Evolutionary conservation across 192 early-diverging fungal species (phyloP), one percentile per base, ranked within the genome.

Genomic region (Coemansia sp.): DNA sequence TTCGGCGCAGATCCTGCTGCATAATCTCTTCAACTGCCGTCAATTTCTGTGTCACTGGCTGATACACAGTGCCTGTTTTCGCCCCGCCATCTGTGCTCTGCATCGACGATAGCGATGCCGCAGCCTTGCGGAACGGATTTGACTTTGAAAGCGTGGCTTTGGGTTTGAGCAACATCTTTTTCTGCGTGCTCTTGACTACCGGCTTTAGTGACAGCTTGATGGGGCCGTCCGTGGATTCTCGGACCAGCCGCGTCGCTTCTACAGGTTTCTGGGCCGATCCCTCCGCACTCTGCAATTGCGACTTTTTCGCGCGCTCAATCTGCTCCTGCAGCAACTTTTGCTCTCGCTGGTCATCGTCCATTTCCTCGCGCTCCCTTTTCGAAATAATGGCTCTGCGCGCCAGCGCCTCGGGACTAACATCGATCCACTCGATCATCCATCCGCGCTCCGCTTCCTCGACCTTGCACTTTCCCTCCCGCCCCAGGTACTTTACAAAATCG

Each of bases 401-500:
- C 52, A 98, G 69, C 2, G 92, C 89, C 67, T 93, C 93, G 15
- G 93, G 93, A 19, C 90, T 89, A 53, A 89, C 88, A 62, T 99
- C 97, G 21, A 99, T 88, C 93, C 92, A 98, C 24, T 85, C 82
- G 5, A 98, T 88, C 65, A 89, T 90, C 87, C 91, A 95, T 0
- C 94, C 94, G 67, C 93, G 91, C 56, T 89, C 88, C 0, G 93
- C 90, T 55, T 97, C 94, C 63, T 98, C 94, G 10, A 98, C 93
- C 47, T 83, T 76, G 56, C 88, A 88, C 23, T 90, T 83, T 6
- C 95, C 95, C 66, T 93, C 85, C 55, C 84, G 84, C 2, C 95
- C 95, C 39, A 99, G 70, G 67, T 92, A 81, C 79, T 89, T 93
- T 47, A 88, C 85, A 74, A 96, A 99, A 45, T 93, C 94, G 5